Percentiles rank a stretch among this genome's conserved stretches.
phyloP scores from a whole-genome alignment of 805 yeast species.

The Candida patagonica region DNA sequence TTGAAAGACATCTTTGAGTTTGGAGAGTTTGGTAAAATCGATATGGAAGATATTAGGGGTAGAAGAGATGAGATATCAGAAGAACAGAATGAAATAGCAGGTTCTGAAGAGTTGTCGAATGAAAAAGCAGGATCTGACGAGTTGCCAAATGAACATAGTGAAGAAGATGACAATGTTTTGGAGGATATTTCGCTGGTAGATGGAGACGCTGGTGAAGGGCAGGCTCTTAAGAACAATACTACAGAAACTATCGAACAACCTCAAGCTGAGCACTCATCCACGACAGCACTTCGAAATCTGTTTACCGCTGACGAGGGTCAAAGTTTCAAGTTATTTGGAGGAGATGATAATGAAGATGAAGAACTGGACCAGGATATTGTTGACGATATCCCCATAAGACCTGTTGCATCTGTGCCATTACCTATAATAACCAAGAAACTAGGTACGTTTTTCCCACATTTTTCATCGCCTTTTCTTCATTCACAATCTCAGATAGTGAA shows the following conservation, averaged over 20 bases:
- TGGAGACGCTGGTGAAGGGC: background rate
- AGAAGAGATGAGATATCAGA: background rate
- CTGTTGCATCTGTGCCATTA: too few relatives aligned
- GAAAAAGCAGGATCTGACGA: background rate
- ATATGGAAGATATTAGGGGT: slow-evolving; percentile 2
- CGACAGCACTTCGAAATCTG: slow-evolving; percentile 11
- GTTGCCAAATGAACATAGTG: background rate
- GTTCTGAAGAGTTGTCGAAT: background rate
- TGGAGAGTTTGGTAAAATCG: slow-evolving; percentile 5
- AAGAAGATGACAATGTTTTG: background rate
- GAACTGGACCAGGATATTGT: slow-evolving; percentile 3
- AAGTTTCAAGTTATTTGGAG: slow-evolving; percentile 17
- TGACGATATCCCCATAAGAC: too few relatives aligned
- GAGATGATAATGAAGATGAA: slow-evolving; percentile 11
- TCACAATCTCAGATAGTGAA: slow-evolving; percentile 71
- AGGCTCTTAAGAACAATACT: background rate
- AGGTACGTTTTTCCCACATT: slow-evolving; percentile 70
- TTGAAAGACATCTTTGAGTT: slow-evolving; percentile 5
- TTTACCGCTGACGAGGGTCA: slow-evolving; percentile 12
- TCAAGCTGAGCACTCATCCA: slow-evolving; percentile 6
- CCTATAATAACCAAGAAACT: too few relatives aligned
- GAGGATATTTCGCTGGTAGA: background rate
- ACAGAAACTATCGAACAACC: slow-evolving; percentile 1
- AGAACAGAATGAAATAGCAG: background rate
- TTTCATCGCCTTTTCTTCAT: slow-evolving; percentile 74